phyloP scores from a whole-genome alignment of 2,329 filamentous ascomycete genomes.

The Aspergillus aculeatinus region DNA sequence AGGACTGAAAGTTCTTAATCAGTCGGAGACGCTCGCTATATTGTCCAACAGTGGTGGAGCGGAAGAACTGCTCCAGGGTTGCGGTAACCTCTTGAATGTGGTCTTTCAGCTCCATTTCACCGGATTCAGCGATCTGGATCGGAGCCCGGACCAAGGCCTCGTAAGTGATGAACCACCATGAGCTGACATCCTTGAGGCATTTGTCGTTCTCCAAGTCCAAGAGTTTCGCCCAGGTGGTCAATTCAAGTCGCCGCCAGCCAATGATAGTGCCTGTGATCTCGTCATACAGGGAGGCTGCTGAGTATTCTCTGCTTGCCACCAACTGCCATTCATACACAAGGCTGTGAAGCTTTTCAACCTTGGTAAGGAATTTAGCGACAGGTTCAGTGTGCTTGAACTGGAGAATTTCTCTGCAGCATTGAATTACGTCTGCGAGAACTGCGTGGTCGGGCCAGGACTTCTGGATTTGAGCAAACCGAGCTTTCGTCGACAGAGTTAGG shows the following conservation, averaged over 20 bases:
- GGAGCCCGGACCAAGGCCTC: constrained; percentile 80
- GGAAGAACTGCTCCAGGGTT: constrained; percentile 77
- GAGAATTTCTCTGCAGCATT: constrained; percentile 71
- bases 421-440: constrained; percentile 75
- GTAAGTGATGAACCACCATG: constrained; percentile 97
- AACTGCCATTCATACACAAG: constrained; percentile 93
- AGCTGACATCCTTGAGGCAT: constrained; percentile 72
- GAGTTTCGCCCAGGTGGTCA: constrained; percentile 86
- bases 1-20: constrained; percentile 60
- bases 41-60: constrained; percentile 76
- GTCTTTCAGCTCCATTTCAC: constrained; percentile 58
- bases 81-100: constrained; percentile 71
- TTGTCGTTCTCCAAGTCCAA: constrained; percentile 80
- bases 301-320: constrained; percentile 79
- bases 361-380: constrained; percentile 79
- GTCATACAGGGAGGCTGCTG: constrained; percentile 69
- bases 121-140: constrained; percentile 61
- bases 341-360: constrained; percentile 81
- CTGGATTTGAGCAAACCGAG: constrained; percentile 69
- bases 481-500: constrained; percentile 67
- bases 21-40: constrained; percentile 71
- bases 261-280: constrained; percentile 78
- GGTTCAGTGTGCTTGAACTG: constrained; percentile 77
- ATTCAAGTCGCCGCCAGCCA: constrained; percentile 83
- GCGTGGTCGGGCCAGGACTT: constrained; percentile 69